phyloP scores from a whole-genome alignment of 1,284 basidiomycete species.

The Cryptococcus sp. region DNA sequence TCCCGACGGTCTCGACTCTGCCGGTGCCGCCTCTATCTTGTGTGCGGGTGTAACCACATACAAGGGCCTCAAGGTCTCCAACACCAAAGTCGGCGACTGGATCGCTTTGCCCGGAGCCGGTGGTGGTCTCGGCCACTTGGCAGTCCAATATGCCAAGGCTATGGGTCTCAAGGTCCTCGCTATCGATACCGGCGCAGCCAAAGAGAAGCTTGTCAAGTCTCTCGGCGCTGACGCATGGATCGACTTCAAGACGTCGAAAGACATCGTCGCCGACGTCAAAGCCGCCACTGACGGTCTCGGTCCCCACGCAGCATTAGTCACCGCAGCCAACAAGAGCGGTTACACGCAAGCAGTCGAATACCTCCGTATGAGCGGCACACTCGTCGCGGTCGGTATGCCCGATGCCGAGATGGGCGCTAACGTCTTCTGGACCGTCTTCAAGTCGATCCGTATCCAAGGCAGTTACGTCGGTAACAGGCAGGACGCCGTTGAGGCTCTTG shows the following conservation, averaged over 20 bases:
- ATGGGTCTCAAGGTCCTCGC: slow-evolving; percentile 79
- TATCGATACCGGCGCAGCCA: slow-evolving; percentile 72
- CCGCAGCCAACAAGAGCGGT: slow-evolving; percentile 58
- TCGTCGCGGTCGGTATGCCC: slow-evolving; percentile 76
- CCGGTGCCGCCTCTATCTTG: slow-evolving; percentile 75
- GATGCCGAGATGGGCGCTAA: slow-evolving; percentile 61
- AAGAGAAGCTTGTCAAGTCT: slow-evolving; percentile 65
- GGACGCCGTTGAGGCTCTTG: slow-evolving; percentile 70
- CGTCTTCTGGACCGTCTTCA: slow-evolving; percentile 75
- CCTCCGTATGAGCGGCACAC: slow-evolving; percentile 62
- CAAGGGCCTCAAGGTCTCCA: slow-evolving; percentile 76
- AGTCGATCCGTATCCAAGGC: slow-evolving; percentile 68
- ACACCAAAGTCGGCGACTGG: slow-evolving; percentile 74
- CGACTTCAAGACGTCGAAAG: slow-evolving; percentile 64
- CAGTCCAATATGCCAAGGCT: slow-evolving; percentile 72
- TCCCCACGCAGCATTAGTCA: slow-evolving; percentile 72
- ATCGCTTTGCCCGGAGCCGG: slow-evolving; percentile 64
- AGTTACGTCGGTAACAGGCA: slow-evolving; percentile 74
- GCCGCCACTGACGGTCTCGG: slow-evolving; percentile 67
- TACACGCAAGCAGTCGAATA: slow-evolving; percentile 73
- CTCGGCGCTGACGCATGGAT: slow-evolving; percentile 79
- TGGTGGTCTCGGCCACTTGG: slow-evolving; percentile 58
- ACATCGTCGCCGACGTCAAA: slow-evolving; percentile 52
- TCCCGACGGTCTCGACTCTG: slow-evolving; percentile 65
- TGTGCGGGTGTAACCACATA: slow-evolving; percentile 68